Evolutionary conservation across 768 basidiomycete species (phyloP), one percentile per base, ranked within the genome.

Genomic region (Psilocybe subaeruginosa): DNA sequence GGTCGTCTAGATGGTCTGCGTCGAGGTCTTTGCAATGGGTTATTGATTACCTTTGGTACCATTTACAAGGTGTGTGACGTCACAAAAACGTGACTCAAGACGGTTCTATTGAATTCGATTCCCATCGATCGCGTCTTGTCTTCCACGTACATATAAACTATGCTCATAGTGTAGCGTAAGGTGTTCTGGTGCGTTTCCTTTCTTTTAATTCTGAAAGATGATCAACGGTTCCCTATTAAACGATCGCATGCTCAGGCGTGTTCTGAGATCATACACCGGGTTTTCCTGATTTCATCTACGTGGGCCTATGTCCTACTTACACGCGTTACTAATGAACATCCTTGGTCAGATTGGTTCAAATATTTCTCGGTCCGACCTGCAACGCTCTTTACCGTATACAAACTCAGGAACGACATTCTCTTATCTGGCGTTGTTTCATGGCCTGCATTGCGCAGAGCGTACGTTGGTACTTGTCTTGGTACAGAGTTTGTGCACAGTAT

Each of bases 151-250:
- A 31, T 16, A 11, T 11, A 7, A 35, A 30, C 51, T 53, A 31
- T 51, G 50, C 49, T 45, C 27, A 14, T 4, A 9, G 27, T 46
- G 50, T 58, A 39, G 19, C 55, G 49, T 48, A 50, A 41, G 48
- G 16, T 29, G 50, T 61, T 47, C 47, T 31, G 49, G 75, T 74
- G 61, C 73, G 71, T 73, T 8, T 63, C 54, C 9, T 54, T 19
- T 58, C 59, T 41, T 52, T 58, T 54, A 39, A 47, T 61, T 58
- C 54, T 53, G 56, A 19, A 39, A 68, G 83, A 85, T 85, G 85
- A 82, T 65, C 62, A 65, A 67, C 77, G 76, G 84, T 86, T 87
- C 81, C 85, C 85, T 86, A 85, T 85, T 86, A 85, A 81, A 81
- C 78, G 83, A 85, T 50, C 65, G 58, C 71, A 69, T 64, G 59